These are phyloP conservation scores for Suillus occidentalis DNA, from an alignment of 768 basidiomycete species.

Conservation along the genomic window DNA sequence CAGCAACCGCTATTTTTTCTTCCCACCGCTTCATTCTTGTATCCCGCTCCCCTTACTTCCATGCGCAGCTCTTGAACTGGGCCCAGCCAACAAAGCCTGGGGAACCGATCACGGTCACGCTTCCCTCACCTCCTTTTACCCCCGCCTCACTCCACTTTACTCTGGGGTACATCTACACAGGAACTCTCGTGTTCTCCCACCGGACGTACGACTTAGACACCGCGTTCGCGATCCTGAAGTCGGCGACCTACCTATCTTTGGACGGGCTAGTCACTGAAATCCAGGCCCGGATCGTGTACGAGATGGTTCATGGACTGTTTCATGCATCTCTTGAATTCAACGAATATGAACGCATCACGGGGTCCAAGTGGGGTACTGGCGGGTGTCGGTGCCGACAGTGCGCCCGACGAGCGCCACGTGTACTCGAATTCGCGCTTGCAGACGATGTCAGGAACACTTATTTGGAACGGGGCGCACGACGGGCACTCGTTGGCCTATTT, in stretches of 20 bases:
- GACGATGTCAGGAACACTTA: slow-evolving; percentile 76
- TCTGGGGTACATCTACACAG: slow-evolving; percentile 92
- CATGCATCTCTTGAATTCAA: slow-evolving; percentile 78
- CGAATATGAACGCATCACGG: slow-evolving; percentile 75
- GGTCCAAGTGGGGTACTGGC: slow-evolving; percentile 77
- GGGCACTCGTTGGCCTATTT: slow-evolving; percentile 79
- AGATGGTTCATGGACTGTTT: slow-evolving; percentile 89
- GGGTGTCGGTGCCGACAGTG: slow-evolving; percentile 87
- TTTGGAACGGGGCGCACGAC: slow-evolving; percentile 69
- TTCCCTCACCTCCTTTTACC: slow-evolving; percentile 93
- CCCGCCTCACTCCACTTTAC: slow-evolving; percentile 93
- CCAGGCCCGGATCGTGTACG: slow-evolving; percentile 79
- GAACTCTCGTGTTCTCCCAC: slow-evolving; percentile 90
- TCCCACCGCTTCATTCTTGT: slow-evolving; percentile 92
- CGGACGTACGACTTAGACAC: slow-evolving; percentile 91
- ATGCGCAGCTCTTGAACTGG: slow-evolving; percentile 74
- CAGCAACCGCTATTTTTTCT: slow-evolving; percentile 80
- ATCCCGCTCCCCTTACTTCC: slow-evolving; percentile 88
- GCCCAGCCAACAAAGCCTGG: slow-evolving; percentile 31
- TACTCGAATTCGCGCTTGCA: slow-evolving; percentile 76
- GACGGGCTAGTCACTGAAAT: slow-evolving; percentile 74
- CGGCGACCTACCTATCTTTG: slow-evolving; percentile 78
- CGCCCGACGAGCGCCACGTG: slow-evolving; percentile 73
- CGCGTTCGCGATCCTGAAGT: slow-evolving; percentile 84
- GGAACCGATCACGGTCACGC: slow-evolving; percentile 60